Base-by-base conservation (phyloP, 306 rosid genomes). In the Argentina anserina region DNA sequence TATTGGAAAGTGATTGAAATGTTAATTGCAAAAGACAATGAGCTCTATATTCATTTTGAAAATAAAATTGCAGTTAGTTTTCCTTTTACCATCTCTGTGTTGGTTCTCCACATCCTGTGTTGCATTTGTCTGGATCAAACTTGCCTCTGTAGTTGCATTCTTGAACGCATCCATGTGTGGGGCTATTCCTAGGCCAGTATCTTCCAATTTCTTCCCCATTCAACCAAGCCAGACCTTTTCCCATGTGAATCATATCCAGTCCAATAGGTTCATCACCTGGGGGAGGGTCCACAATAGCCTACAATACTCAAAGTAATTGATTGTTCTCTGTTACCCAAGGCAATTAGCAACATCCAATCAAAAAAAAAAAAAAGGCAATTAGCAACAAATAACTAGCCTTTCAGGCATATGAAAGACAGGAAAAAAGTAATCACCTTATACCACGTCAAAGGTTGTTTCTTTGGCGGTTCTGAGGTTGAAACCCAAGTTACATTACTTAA, bases 131-230 rank as follows among this genome's bases (percentile, higher is more conserved):
- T 14, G 98, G 97, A 65, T 68, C 74, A 81, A 91, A 89, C 77
- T 87, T 89, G 31, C 98, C 96, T 81, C 98, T 84, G 68, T 93
- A 93, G 70, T 93, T 90, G 29, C 98, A 90, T 84, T 83, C 82
- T 66, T 86, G 21, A 84, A 93, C 93, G 79, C 98, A 93, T 49
- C 80, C 84, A 41, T 78, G 83, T 63, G 73, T 59, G 56, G 86
- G 87, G 85, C 84, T 89, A 78, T 40, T 75, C 81, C 92, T 76
- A 12, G 98, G 89, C 96, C 97, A 93, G 80, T 89, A 93, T 90
- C 97, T 87, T 84, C 98, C 98, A 21, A 93, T 89, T 88, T 91
- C 97, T 86, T 93, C 97, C 62, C 97, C 98, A 69, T 93, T 93
- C 81, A 93, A 82, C 98, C 98, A 93, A 69, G 96, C 98, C 59